These are phyloP conservation scores for Lodderomyces metapsilosis DNA, from an alignment of 1,139 yeast genomes.

Conservation along the genomic window DNA sequence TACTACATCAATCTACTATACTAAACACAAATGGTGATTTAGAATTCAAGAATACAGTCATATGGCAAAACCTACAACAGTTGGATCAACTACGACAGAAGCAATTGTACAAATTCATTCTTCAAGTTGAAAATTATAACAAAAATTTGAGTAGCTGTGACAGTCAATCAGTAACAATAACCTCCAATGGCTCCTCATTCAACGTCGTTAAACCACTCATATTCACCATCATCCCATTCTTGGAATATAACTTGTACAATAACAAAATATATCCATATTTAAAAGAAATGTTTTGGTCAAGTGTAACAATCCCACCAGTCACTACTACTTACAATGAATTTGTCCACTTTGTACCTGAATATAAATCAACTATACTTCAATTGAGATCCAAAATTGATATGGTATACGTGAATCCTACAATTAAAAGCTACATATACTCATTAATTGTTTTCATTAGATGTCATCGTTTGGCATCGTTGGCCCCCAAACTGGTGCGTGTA, in stretches of 20 bases:
- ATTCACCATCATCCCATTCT: slow-evolving; percentile 26
- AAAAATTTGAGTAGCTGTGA: slow-evolving; percentile 15
- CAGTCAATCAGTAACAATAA: slow-evolving; percentile 7
- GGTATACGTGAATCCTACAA: slow-evolving; percentile 36
- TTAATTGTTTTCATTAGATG: slow-evolving; percentile 38
- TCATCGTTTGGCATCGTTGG: slow-evolving; percentile 40
- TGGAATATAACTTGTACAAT: slow-evolving; percentile 17
- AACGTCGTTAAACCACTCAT: slow-evolving; percentile 21
- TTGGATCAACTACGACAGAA: slow-evolving; percentile 21
- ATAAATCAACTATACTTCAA: slow-evolving; percentile 9
- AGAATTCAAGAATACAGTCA: slow-evolving; percentile 17
- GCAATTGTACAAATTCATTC: slow-evolving; percentile 26
- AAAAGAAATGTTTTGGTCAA: slow-evolving; percentile 43
- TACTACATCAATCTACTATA: slow-evolving; percentile 13
- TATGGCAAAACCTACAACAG: slow-evolving; percentile 28
- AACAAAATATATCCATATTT: slow-evolving; percentile 27
- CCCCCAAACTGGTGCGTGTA: slow-evolving; percentile 37
- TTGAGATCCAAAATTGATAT: slow-evolving; percentile 13
- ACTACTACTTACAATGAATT: neutral
- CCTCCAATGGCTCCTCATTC: slow-evolving; percentile 11
- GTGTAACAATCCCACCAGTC: slow-evolving; percentile 15
- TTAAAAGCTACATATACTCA: slow-evolving; percentile 39
- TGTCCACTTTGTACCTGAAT: slow-evolving; percentile 2
- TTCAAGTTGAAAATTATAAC: slow-evolving; percentile 32
- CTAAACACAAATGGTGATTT: slow-evolving; percentile 6